Base-by-base conservation (phyloP, 2,329 filamentous ascomycete genomes). In the Aureobasidium sp. region DNA sequence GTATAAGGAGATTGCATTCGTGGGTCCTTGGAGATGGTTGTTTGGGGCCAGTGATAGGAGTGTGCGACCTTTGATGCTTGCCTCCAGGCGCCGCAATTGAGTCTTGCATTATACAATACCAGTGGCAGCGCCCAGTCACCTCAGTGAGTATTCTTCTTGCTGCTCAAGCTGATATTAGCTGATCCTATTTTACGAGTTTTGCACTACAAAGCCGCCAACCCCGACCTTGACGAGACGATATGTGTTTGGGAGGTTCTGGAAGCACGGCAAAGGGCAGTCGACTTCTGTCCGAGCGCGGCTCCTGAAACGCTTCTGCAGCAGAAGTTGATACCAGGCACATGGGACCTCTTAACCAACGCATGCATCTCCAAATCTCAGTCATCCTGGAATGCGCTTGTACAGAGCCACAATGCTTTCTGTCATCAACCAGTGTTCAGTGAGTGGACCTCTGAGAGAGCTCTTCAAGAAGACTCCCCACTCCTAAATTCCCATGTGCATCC, bases 301-400 rank as follows among this genome's bases (percentile, higher is more conserved):
- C 32, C 45, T 49, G 45, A 49, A 49, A 39, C 45, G 45, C 45
- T 39, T 38, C 17, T 49, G 45, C 45, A n/a, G n/a, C n/a, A n/a
- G n/a, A n/a, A n/a, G n/a, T n/a, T n/a, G n/a, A n/a, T n/a, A n/a
- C n/a, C n/a, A n/a, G n/a, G n/a, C n/a, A n/a, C n/a, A n/a, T n/a
- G n/a, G n/a, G n/a, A n/a, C n/a, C n/a, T n/a, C n/a, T n/a, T n/a
- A n/a, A n/a, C n/a, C n/a, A n/a, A n/a, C n/a, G n/a, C n/a, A n/a
- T n/a, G n/a, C n/a, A n/a, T n/a, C n/a, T n/a, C n/a, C n/a, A n/a
- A n/a, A n/a, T n/a, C n/a, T n/a, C n/a, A n/a, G n/a, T n/a, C n/a
- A n/a, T n/a, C n/a, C n/a, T n/a, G n/a, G n/a, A n/a, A n/a, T n/a
- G n/a, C n/a, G n/a, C n/a, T n/a, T n/a, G n/a, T n/a, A n/a, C n/a